Percentiles rank a stretch among this genome's conserved stretches.
These are phyloP conservation scores for Sisymbrium altissimum DNA, from an alignment of 345 rosid genomes.

Conservation along the genomic window DNA sequence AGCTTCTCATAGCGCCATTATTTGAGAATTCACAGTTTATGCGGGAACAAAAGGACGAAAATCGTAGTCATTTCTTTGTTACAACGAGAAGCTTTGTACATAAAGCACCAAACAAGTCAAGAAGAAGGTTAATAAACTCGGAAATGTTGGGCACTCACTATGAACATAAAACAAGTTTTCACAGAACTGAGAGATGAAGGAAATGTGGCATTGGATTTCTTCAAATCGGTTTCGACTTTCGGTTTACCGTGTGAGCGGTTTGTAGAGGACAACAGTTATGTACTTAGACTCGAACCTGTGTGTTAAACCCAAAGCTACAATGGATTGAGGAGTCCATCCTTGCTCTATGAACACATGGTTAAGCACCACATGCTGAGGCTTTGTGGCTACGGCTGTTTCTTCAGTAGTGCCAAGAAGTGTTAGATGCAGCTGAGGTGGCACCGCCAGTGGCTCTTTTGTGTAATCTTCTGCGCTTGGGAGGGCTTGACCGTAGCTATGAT, in stretches of 20 bases:
- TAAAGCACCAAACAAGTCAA: slow-evolving; percentile 11
- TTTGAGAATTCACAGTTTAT: not conserved
- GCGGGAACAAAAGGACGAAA: not conserved
- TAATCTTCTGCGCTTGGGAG: slow-evolving; percentile 67
- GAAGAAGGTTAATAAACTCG: slow-evolving; percentile 3
- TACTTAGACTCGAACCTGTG: slow-evolving; percentile 89
- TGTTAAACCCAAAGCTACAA: slow-evolving; percentile 78
- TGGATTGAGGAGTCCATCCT: slow-evolving; percentile 73
- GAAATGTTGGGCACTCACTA: slow-evolving; percentile 24
- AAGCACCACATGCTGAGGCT: slow-evolving; percentile 83
- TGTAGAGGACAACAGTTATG: slow-evolving; percentile 84
- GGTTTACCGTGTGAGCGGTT: slow-evolving; percentile 62
- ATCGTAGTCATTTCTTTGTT: not conserved
- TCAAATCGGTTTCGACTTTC: not conserved
- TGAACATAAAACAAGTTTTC: slow-evolving; percentile 19
- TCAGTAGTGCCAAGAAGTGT: slow-evolving; percentile 57
- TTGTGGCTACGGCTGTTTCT: slow-evolving; percentile 40
- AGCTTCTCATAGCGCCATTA: not conserved
- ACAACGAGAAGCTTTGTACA: slow-evolving; percentile 28
- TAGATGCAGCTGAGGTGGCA: slow-evolving; percentile 73
- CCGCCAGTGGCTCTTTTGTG: slow-evolving; percentile 65
- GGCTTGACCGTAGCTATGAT: slow-evolving; percentile 58
- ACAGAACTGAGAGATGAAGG: not conserved
- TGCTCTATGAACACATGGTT: slow-evolving; percentile 82
- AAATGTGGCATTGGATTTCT: not conserved